phyloP scores from a whole-genome alignment of 2,329 filamentous ascomycete species.

The Aspergillus aculeatinus region DNA sequence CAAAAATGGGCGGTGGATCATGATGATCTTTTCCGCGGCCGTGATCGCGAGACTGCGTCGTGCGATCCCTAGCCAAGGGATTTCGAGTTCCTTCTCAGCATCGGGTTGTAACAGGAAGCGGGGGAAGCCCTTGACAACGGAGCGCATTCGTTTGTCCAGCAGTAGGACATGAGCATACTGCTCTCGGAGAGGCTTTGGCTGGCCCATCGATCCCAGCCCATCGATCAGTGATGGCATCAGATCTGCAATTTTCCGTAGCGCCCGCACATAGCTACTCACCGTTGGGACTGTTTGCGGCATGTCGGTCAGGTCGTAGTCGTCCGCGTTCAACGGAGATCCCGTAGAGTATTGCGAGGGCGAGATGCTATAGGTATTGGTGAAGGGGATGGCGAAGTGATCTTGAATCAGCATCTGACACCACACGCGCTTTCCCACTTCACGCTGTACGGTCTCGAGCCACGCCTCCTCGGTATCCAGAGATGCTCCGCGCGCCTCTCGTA shows the following conservation, averaged over 20 bases:
- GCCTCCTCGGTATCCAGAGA: conserved; percentile 17
- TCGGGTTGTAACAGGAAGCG: conserved; percentile 30
- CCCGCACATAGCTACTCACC: conserved; percentile 28
- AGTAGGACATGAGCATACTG: conserved; percentile 39
- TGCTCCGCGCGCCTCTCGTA: conserved; percentile 18
- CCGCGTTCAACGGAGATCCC: conserved; percentile 33
- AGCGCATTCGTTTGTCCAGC: conserved; percentile 36
- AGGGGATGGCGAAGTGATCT: conserved; percentile 38
- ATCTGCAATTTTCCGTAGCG: conserved; percentile 32
- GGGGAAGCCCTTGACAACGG: conserved; percentile 34
- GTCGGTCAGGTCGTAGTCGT: conserved; percentile 33
- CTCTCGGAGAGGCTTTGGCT: conserved; percentile 34
- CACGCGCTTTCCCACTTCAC: conserved; percentile 36
- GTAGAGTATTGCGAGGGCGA: conserved; percentile 39
- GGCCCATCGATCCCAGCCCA: conserved; percentile 33
- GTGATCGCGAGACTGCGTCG: conserved; percentile 40
- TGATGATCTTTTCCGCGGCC: conserved; percentile 44
- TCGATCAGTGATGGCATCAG: conserved; percentile 38
- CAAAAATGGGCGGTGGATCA: conserved; percentile 43
- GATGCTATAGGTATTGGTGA: conserved; percentile 41
- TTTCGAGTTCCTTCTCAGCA: conserved; percentile 29
- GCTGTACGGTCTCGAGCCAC: conserved; percentile 26
- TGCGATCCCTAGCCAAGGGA: conserved; percentile 36
- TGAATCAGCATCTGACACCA: conserved; percentile 43
- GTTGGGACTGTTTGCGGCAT: conserved; percentile 21